phyloP scores from a whole-genome alignment of 495 filamentous ascomycete species.

The Penicillium lagena region DNA sequence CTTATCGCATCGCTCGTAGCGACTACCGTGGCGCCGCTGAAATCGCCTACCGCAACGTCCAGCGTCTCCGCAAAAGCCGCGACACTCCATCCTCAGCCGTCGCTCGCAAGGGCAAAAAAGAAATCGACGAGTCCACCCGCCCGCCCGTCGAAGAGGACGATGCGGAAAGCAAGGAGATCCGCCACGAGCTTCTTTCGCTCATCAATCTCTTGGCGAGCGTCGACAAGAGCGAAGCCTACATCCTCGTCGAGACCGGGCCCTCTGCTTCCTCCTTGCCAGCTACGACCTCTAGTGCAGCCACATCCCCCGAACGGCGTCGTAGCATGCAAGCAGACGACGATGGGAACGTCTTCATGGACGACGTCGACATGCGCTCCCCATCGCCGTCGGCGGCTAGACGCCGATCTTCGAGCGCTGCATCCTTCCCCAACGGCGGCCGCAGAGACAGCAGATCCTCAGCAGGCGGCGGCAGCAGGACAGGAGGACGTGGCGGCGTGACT shows the following conservation, averaged over 20 bases:
- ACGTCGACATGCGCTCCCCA: slow-evolving; percentile 14
- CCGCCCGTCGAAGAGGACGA: slow-evolving; percentile 51
- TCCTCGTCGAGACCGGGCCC: slow-evolving; percentile 45
- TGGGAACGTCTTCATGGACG: slow-evolving; percentile 38
- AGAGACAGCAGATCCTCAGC: slow-evolving; percentile 20
- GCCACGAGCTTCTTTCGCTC: slow-evolving; percentile 66
- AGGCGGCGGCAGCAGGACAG: slow-evolving; percentile 4
- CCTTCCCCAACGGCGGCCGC: slow-evolving; percentile 9
- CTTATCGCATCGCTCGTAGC: slow-evolving; percentile 74
- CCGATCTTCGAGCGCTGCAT: slow-evolving; percentile 8
- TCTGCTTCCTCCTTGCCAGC: slow-evolving; percentile 1
- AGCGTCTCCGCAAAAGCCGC: slow-evolving; percentile 48
- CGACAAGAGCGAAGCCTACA: slow-evolving; percentile 70
- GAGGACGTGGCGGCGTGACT: slow-evolving; percentile 9
- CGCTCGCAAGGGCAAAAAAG: slow-evolving; percentile 24
- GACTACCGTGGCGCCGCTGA: slow-evolving; percentile 87
- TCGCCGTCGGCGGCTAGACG: slow-evolving; percentile 5
- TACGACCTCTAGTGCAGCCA: neutral
- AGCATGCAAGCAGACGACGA: slow-evolving; percentile 33
- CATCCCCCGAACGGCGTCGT: slow-evolving; percentile 8
- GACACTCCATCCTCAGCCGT: slow-evolving; percentile 40
- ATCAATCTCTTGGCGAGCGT: slow-evolving; percentile 87
- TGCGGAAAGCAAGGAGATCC: slow-evolving; percentile 46
- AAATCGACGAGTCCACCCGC: slow-evolving; percentile 43
- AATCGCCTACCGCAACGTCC: slow-evolving; percentile 60